Percentiles rank a stretch among this genome's conserved stretches.
phyloP scores from a whole-genome alignment of 2,329 filamentous ascomycete species.

The Corniculantispora saksenae region DNA sequence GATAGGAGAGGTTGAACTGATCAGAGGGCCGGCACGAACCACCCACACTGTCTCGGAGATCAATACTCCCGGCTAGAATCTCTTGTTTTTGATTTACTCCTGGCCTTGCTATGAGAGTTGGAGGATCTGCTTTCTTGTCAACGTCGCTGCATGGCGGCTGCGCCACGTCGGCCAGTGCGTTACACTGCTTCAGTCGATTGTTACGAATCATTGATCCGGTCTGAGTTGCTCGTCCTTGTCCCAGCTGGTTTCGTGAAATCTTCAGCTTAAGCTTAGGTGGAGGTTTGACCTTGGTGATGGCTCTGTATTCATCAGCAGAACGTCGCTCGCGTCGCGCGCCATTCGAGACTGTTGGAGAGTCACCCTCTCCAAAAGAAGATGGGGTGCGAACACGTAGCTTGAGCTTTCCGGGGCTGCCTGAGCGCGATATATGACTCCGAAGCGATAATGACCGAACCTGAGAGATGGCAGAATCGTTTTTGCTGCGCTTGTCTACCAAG shows the following conservation, averaged over 20 bases:
- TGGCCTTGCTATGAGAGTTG: background rate
- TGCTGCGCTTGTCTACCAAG: background rate
- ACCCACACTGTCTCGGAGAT: slow-evolving; percentile 15
- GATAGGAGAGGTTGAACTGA: slow-evolving; percentile 38
- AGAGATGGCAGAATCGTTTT: slow-evolving; percentile 13
- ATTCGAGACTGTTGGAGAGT: background rate
- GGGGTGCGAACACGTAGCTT: slow-evolving; percentile 32
- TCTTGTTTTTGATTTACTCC: background rate
- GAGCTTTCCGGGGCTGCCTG: slow-evolving; percentile 27
- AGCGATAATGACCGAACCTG: slow-evolving; percentile 19
- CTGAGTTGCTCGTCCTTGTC: slow-evolving; percentile 21
- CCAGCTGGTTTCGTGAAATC: slow-evolving; percentile 33
- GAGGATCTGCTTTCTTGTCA: slow-evolving; percentile 20
- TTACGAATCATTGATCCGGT: slow-evolving; percentile 23
- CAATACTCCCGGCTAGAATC: slow-evolving; percentile 12
- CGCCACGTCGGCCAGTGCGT: slow-evolving; percentile 34
- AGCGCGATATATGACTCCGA: slow-evolving; percentile 11
- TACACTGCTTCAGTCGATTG: slow-evolving; percentile 34
- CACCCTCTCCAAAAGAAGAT: slow-evolving; percentile 20
- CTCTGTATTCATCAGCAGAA: slow-evolving; percentile 11
- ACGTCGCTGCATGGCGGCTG: slow-evolving; percentile 23
- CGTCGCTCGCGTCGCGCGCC: background rate
- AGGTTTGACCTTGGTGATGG: slow-evolving; percentile 21
- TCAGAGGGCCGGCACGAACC: slow-evolving; percentile 30
- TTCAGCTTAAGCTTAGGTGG: slow-evolving; percentile 37